phyloP scores from a whole-genome alignment of 352 stramenopile species.

The Phytophthora vignae region DNA sequence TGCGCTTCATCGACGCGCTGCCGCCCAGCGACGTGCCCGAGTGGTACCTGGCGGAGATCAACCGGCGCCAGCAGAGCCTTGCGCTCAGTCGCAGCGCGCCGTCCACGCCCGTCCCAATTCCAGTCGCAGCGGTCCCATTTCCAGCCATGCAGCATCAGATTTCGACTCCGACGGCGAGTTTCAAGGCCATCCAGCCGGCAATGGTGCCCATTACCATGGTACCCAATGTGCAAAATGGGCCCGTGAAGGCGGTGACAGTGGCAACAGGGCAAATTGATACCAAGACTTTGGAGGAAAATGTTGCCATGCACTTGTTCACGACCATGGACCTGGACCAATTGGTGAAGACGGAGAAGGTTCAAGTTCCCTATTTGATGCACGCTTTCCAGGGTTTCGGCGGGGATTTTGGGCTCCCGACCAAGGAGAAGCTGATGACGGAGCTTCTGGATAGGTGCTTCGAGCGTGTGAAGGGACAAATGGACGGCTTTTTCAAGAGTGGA shows the following conservation, averaged over 20 bases:
- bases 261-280: constrained; percentile 6
- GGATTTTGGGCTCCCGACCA: constrained; percentile 11
- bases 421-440: constrained; percentile 39
- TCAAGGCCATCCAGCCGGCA: constrained; percentile 28
- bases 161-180: constrained; percentile 6
- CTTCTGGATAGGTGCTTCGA: constrained; percentile 44
- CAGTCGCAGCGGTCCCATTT: background rate
- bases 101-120: background rate
- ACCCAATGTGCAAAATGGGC: background rate
- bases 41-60: constrained; percentile 59
- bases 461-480: constrained; percentile 27
- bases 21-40: constrained; percentile 43
- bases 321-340: constrained; percentile 31
- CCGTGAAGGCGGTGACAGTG: background rate
- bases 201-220: constrained; percentile 5
- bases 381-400: constrained; percentile 9
- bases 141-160: constrained; percentile 23
- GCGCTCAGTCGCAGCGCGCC: background rate
- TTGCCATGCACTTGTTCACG: constrained; percentile 50
- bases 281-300: constrained; percentile 30
- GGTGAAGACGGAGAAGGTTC: constrained; percentile 1
- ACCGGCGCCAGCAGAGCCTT: constrained; percentile 36
- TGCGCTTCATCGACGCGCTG: constrained; percentile 45
- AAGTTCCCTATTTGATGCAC: constrained; percentile 26
- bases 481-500: constrained; percentile 36